Evolutionary conservation across 2,329 filamentous ascomycete genomes (phyloP), one percentile per base, ranked within the genome.

Genomic region (Rugonectria rugulosa): DNA sequence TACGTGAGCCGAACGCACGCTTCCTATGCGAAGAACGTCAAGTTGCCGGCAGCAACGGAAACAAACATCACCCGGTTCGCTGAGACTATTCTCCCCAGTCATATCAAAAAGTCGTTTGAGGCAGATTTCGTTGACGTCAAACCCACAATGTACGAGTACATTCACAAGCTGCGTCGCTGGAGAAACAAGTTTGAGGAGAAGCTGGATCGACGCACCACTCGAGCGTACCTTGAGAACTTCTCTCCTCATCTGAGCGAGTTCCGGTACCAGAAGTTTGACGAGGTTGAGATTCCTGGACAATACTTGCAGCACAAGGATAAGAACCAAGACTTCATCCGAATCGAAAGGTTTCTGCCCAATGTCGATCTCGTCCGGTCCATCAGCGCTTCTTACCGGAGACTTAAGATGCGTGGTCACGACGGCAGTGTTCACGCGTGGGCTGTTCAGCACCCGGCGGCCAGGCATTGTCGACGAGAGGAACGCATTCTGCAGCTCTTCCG

Each of bases 251-350:
- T 99, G 37, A 97, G 92, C 75, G 95, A 98, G 71, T 99, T 99
- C 81, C 85, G 92, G 32, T 99, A 97, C 80, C 88, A 95, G 72
- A 98, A 97, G 73, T 97, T 99, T 65, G 95, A 99, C 69, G 96
- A 99, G 68, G 94, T 99, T 11, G 95, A 99, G 75, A 87, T 99
- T 29, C 96, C 96, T 3, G 95, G 95, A 1, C 95, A 99, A 72
- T 99, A 99, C 73, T 79, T 97, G 60, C 88, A 96, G 71, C 95
- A 97, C 77, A 96, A 95, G 74, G 96, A 99, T 69, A 99, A 98
- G 84, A 99, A 99, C 73, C 92, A 96, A 67, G 95, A 99, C 73
- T 99, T 99, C 71, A 89, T 99, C 63, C 89, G 93, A 40, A 98
- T 99, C 63, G 96, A 99, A 73, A 89, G 94, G 20, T 99, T 99